Percentiles rank a stretch among this genome's conserved stretches.
Conservation (phyloP, 1,284 basidiomycete species). For the Sphagnurus paluster region DNA sequence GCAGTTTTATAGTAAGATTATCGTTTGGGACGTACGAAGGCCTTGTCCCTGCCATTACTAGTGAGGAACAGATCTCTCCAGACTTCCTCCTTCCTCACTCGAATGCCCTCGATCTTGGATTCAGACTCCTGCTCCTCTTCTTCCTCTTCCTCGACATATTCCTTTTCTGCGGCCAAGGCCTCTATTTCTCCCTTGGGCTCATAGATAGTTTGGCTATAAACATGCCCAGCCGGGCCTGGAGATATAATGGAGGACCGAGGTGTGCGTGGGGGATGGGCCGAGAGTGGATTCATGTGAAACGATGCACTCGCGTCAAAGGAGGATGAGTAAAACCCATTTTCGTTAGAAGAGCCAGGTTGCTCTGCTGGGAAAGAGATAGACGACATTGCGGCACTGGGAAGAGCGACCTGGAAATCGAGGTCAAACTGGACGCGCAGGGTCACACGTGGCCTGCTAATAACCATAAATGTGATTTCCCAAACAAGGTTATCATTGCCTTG, state of each 20-base stretch:
- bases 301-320: slow-evolving; percentile 44
- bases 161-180: slow-evolving; percentile 32
- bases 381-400: slow-evolving; percentile 37
- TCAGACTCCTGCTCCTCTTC: slow-evolving; percentile 43
- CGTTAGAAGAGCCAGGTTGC: slow-evolving; percentile 24
- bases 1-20: slow-evolving; percentile 4
- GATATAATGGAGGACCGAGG: slow-evolving; percentile 56
- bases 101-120: slow-evolving; percentile 38
- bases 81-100: slow-evolving; percentile 60
- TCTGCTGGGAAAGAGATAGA: slow-evolving; percentile 48
- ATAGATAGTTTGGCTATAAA: slow-evolving; percentile 38
- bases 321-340: slow-evolving; percentile 38
- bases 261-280: slow-evolving; percentile 73
- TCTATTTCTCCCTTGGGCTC: slow-evolving; percentile 39
- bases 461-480: slow-evolving; percentile 7
- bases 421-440: slow-evolving; percentile 10
- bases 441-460: slow-evolving; percentile 19
- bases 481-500: slow-evolving; percentile 6
- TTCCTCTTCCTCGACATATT: slow-evolving; percentile 38
- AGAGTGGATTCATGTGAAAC: slow-evolving; percentile 79
- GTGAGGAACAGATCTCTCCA: slow-evolving; percentile 77
- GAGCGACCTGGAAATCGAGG: neutral
- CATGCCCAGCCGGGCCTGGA: slow-evolving; percentile 29
- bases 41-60: slow-evolving; percentile 77
- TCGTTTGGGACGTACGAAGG: slow-evolving; percentile 58